Conservation (phyloP, 1,284 basidiomycete genomes). For the Afroboletus lepidellus region DNA sequence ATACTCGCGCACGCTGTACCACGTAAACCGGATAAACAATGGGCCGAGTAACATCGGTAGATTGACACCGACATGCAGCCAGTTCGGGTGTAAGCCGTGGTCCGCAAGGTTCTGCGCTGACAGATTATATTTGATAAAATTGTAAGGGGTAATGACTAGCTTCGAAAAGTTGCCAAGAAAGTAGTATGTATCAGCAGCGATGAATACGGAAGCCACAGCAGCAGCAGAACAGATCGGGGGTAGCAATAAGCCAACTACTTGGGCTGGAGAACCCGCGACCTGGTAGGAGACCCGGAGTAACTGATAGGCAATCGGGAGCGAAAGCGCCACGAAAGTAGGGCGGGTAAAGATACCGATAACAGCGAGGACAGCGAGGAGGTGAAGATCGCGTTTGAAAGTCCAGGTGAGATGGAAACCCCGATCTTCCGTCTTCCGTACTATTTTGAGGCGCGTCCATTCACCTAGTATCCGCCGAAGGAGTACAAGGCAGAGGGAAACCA, state of each 20-base stretch:
- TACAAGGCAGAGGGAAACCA: slow-evolving; percentile 34
- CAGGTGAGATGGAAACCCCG: not conserved
- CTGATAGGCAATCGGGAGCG: slow-evolving; percentile 33
- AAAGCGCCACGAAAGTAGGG: slow-evolving; percentile 39
- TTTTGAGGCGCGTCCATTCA: not conserved
- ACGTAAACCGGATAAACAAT: slow-evolving; percentile 25
- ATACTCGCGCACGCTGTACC: slow-evolving; percentile 8
- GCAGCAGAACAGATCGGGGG: slow-evolving; percentile 22
- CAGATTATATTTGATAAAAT: slow-evolving; percentile 41
- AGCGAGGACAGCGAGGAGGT: slow-evolving; percentile 25
- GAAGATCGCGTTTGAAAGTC: slow-evolving; percentile 16
- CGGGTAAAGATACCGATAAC: slow-evolving; percentile 37
- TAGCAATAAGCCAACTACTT: slow-evolving; percentile 11
- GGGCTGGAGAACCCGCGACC: slow-evolving; percentile 12
- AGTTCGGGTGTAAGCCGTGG: slow-evolving; percentile 42
- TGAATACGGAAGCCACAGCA: slow-evolving; percentile 17
- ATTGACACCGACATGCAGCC: slow-evolving; percentile 41
- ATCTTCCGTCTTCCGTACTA: not conserved
- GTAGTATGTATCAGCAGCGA: slow-evolving; percentile 34
- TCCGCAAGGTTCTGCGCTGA: slow-evolving; percentile 37
- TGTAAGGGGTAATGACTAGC: slow-evolving; percentile 37
- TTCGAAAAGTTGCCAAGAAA: slow-evolving; percentile 27
- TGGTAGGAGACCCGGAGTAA: slow-evolving; percentile 18
- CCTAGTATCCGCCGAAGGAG: slow-evolving; percentile 18
- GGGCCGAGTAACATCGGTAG: slow-evolving; percentile 42